Conservation (phyloP, 345 rosid species). For the thale cress (Arabidopsis thaliana) region TAIR10.1 NC_003074.8:3488001-3488500, state of each 20-base stretch:
- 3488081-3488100: slow-evolving; percentile 97
- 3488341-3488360: slow-evolving; percentile 97
- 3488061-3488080: slow-evolving; percentile 99
- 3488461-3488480: slow-evolving; percentile 32
- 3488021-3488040: slow-evolving; percentile 95
- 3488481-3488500: slow-evolving; percentile 1
- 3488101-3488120: slow-evolving; percentile 99
- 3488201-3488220: slow-evolving; percentile 98
- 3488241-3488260: slow-evolving; percentile 19
- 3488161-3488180: slow-evolving; percentile 97
- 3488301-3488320: slow-evolving; percentile 14
- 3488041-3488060: slow-evolving; percentile 99
- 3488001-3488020: slow-evolving; percentile 29
- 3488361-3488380: slow-evolving; percentile 98
- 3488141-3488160: slow-evolving; percentile 96
- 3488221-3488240: slow-evolving; percentile 74
- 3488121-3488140: slow-evolving; percentile 97
- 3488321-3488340: slow-evolving; percentile 80
- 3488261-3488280: slow-evolving; percentile 16
- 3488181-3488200: slow-evolving; percentile 97
- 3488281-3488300: slow-evolving; percentile 6
- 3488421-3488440: slow-evolving; percentile 98
- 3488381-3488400: slow-evolving; percentile 99
- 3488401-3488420: slow-evolving; percentile 98
- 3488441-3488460: slow-evolving; percentile 85